Conservation (phyloP, 2,329 filamentous ascomycete species). For the Hyphodiscus sp. region DNA sequence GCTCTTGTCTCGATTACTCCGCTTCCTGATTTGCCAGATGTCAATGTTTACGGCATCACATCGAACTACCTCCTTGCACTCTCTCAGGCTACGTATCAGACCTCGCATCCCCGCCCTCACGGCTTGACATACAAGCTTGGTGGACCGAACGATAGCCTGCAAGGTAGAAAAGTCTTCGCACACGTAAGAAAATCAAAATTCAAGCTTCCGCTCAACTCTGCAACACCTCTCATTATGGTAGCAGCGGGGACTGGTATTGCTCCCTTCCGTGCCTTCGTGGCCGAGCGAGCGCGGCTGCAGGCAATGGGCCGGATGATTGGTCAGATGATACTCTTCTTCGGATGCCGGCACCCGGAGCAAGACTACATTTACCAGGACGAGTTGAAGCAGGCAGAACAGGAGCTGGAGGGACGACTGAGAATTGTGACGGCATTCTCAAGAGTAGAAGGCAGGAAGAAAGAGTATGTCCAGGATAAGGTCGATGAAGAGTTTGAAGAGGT, state of each 20-base stretch:
- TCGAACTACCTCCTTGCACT: slow-evolving; percentile 34
- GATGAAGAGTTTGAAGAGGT: slow-evolving; percentile 29
- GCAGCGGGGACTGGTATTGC: slow-evolving; percentile 42
- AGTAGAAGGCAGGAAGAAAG: slow-evolving; percentile 13
- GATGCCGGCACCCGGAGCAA: not conserved
- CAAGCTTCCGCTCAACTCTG: slow-evolving; percentile 36
- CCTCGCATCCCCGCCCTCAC: too few species aligned
- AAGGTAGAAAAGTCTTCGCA: slow-evolving; percentile 29
- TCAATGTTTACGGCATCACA: slow-evolving; percentile 32
- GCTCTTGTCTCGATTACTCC: slow-evolving; percentile 31
- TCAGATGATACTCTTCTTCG: slow-evolving; percentile 40
- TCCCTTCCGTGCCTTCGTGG: slow-evolving; percentile 39
- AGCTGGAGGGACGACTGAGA: slow-evolving; percentile 16
- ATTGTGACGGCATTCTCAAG: slow-evolving; percentile 32
- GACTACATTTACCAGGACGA: slow-evolving; percentile 39
- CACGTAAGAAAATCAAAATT: slow-evolving; percentile 39
- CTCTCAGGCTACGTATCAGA: too few species aligned
- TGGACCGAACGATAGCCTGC: slow-evolving; percentile 15
- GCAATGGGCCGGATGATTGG: slow-evolving; percentile 37
- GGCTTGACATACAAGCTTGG: slow-evolving; percentile 9
- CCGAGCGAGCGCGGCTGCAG: slow-evolving; percentile 38
- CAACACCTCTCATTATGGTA: slow-evolving; percentile 45
- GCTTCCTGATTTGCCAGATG: too few species aligned
- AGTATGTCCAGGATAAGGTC: slow-evolving; percentile 35
- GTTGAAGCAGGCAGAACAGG: slow-evolving; percentile 21